A percentile compares a stretch with the other conserved stretches of the same genome.
Evolutionary conservation across 179 eudicot species (phyloP).

Genomic region (Actinidia chinensis): DNA sequence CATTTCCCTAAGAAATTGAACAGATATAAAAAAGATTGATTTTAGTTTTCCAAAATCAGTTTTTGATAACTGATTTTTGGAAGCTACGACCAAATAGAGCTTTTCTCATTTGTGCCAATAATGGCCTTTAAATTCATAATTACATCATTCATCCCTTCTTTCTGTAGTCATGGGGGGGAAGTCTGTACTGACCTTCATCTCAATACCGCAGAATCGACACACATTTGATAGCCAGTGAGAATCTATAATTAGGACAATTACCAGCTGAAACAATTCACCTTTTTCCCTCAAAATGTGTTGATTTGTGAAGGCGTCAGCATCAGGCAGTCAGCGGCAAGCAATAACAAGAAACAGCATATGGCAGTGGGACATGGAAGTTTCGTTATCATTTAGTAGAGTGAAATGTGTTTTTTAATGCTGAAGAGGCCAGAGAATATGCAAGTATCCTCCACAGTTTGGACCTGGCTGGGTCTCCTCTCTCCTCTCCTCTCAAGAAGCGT

Average conservation of each 20-base stretch:
- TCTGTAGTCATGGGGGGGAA: background rate
- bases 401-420: slow-evolving; percentile 9
- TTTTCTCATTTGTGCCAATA: background rate
- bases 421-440: background rate
- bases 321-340: background rate
- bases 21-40: too few relatives aligned
- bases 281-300: background rate
- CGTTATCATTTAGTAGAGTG: background rate
- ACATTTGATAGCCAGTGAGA: slow-evolving; percentile 74
- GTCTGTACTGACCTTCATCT: background rate
- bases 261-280: background rate
- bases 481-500: background rate
- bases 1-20: too few relatives aligned
- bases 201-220: slow-evolving; percentile 75
- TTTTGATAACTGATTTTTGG: background rate
- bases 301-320: background rate
- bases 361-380: background rate
- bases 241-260: slow-evolving; percentile 36
- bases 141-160: background rate
- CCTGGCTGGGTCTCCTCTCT: background rate
- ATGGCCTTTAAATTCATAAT: too few relatives aligned
- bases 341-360: background rate
- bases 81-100: too few relatives aligned
- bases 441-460: background rate
- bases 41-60: slow-evolving; percentile 1